A percentile compares a stretch with the other conserved stretches of the same genome.
Conservation (phyloP, 2,329 filamentous ascomycete genomes). For the Arachnopeziza araneosa region DNA sequence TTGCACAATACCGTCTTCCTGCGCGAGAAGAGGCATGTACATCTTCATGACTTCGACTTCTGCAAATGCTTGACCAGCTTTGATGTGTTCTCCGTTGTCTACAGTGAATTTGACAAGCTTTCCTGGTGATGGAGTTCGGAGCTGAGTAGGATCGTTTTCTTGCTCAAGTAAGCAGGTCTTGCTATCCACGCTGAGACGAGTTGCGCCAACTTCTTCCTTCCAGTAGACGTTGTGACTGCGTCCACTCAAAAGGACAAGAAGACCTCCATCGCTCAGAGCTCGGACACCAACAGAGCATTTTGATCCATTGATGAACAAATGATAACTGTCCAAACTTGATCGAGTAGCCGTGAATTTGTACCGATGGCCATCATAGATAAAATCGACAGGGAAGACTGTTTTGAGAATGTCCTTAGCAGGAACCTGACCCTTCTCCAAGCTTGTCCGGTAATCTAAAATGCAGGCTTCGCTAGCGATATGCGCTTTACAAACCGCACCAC, state of each 20-base stretch:
- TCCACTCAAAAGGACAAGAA: constrained; percentile 83
- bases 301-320: constrained; percentile 97
- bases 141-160: constrained; percentile 97
- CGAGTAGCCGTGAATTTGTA: constrained; percentile 98
- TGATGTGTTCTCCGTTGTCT: constrained; percentile 90
- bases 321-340: constrained; percentile 89
- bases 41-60: constrained; percentile 99
- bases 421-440: constrained; percentile 95
- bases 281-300: constrained; percentile 92
- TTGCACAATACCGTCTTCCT: constrained; percentile 94
- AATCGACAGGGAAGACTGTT: constrained; percentile 95
- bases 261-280: constrained; percentile 86
- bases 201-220: constrained; percentile 97
- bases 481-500: constrained; percentile 90
- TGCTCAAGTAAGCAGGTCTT: constrained; percentile 98
- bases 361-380: constrained; percentile 93
- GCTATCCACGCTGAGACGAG: constrained; percentile 90
- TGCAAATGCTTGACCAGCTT: constrained; percentile 86
- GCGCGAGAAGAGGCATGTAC: constrained; percentile 97
- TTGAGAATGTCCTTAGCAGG: constrained; percentile 94
- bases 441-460: constrained; percentile 78
- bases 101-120: constrained; percentile 98
- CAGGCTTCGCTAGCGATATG: constrained; percentile 90
- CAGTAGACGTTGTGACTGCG: constrained; percentile 98
- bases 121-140: constrained; percentile 88